Base-by-base conservation (phyloP, 192 early-diverging fungal species). In the Podila epigama region DNA sequence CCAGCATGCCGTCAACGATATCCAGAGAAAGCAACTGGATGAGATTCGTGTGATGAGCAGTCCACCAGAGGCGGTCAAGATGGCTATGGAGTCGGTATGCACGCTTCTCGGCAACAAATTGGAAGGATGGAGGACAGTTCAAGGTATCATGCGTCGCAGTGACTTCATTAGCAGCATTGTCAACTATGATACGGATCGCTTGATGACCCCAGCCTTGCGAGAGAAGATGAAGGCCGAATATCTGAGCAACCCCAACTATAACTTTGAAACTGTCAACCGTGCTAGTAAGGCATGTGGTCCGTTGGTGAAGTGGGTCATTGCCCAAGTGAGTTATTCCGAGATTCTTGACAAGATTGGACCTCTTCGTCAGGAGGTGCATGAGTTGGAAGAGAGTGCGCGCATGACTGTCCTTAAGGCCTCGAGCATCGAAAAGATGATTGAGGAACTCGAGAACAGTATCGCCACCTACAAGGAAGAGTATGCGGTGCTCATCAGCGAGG, bases 261-360 rank as follows among this genome's bases (percentile, higher is more conserved):
- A 94, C 79, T 98, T 94, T 78, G 98, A 99, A 68, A 81, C 83
- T 3, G 95, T 99, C n/a, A 98, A 96, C 79, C 92, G 94, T 59
- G 98, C 98, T 18, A 92, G 90, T 75, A 97, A 95, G 79, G 98
- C 98, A 4, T 99, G 98, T 82, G 98, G 98, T 9, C 98, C 98
- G 28, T 82, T 99, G 34, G 95, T 96, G 27, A 91, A 97, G 81
- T 99, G 98, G 98, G 98, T 95, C 0, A 89, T 92, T 63, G 98
- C 98, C 31, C 98, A 99, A 84, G 96, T 98, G 15, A 89, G 88
- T 51, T 99, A 90, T 64, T 88, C 93, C 15, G 90, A 93, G 55
- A 99, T 99, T 58, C 72, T 99, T 58, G 96, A 98, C 79, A 87
- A 89, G 51, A 92, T 99, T 37, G 98, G 95, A 18, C 98, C 98